Conservation (phyloP, 2,329 filamentous ascomycete genomes). For the Fusarium sp. region DNA sequence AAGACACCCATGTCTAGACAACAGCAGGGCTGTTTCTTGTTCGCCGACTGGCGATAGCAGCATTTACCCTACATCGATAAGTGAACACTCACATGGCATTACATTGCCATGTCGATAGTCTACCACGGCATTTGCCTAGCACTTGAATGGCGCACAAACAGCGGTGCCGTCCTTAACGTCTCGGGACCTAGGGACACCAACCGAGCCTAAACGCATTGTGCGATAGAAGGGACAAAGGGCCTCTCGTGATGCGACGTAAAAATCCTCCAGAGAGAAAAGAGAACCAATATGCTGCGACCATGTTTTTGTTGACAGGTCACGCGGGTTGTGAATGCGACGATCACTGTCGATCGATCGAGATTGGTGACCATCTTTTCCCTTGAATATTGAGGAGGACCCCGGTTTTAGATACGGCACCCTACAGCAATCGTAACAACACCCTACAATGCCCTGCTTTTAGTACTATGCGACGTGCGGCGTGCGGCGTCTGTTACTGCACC, state of each 20-base stretch:
- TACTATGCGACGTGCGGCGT: neutral
- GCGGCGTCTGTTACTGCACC: slow-evolving; percentile 3
- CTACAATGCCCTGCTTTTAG: neutral
- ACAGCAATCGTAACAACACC: neutral
- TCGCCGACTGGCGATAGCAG: neutral
- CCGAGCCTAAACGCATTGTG: slow-evolving; percentile 16
- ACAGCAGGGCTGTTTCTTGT: slow-evolving; percentile 10
- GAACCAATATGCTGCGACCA: slow-evolving; percentile 26
- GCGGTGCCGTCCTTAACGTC: slow-evolving; percentile 6
- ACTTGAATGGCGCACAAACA: slow-evolving; percentile 4
- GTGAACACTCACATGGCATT: neutral
- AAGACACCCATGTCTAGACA: slow-evolving; percentile 26
- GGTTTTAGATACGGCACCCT: slow-evolving; percentile 14
- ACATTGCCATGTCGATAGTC: neutral
- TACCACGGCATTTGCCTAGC: neutral
- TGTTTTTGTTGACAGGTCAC: slow-evolving; percentile 38
- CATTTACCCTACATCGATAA: slow-evolving; percentile 27
- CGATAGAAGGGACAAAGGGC: slow-evolving; percentile 10
- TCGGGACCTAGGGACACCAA: slow-evolving; percentile 25
- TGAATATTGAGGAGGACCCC: neutral
- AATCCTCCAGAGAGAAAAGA: slow-evolving; percentile 10
- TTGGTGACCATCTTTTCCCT: slow-evolving; percentile 25
- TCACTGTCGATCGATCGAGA: slow-evolving; percentile 46
- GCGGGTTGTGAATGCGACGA: slow-evolving; percentile 28
- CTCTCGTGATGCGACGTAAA: slow-evolving; percentile 33